phyloP scores from a whole-genome alignment of 306 rosid species.

The Citrullus amarus region DNA sequence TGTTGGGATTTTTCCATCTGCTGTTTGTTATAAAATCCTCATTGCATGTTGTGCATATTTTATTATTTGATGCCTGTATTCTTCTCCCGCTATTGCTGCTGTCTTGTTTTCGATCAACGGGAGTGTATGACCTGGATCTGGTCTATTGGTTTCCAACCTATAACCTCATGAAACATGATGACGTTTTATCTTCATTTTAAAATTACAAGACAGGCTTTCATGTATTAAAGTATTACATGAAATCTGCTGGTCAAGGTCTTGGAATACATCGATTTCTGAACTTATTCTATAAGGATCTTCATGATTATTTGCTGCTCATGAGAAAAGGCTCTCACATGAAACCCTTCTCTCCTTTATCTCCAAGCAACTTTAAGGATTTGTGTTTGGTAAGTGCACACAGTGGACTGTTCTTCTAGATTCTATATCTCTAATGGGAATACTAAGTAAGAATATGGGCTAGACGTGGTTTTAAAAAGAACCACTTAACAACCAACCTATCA shows the following conservation, averaged over 20 bases:
- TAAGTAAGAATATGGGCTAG: neutral
- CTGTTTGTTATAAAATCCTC: conserved; percentile 24
- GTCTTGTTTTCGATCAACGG: conserved; percentile 28
- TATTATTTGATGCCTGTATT: conserved; percentile 57
- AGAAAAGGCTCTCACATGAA: neutral
- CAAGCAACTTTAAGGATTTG: neutral
- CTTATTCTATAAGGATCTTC: conserved; percentile 13
- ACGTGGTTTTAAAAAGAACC: neutral
- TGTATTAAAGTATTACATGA: conserved; percentile 11
- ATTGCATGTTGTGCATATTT: conserved; percentile 27
- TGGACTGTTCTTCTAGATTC: neutral
- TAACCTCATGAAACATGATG: neutral
- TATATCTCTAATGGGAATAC: neutral
- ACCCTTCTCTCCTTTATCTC: neutral
- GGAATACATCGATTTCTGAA: conserved; percentile 8
- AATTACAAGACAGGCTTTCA: neutral
- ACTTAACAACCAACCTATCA: too few species aligned
- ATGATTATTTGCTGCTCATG: neutral
- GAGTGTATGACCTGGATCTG: conserved; percentile 69
- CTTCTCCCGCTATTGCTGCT: conserved; percentile 14
- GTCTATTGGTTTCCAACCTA: conserved; percentile 19
- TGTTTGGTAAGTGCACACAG: neutral
- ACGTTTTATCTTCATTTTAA: neutral
- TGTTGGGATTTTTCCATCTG: neutral
- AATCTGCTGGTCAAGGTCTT: conserved; percentile 10